Conservation (phyloP, 139 green algal species). For the Deuterostichococcus epilithicus region DNA sequence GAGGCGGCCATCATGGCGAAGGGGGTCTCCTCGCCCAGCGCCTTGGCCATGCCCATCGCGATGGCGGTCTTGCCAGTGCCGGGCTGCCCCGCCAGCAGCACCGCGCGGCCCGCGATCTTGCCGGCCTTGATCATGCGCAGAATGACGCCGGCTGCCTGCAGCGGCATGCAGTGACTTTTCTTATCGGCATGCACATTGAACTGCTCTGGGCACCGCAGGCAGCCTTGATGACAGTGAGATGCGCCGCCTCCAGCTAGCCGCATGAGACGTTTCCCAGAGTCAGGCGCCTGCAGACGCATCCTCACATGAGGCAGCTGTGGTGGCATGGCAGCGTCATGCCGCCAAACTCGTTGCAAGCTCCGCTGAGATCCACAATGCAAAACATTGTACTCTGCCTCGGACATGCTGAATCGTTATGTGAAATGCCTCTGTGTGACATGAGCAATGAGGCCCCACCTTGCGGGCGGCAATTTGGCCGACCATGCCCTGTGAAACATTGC, state of each 20-base stretch:
- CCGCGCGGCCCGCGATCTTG: conserved; percentile 90
- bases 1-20: conserved; percentile 97
- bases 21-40: conserved; percentile 92
- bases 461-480: conserved; percentile 88
- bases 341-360: too few species aligned
- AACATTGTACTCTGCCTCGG: too few species aligned
- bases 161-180: background rate
- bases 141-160: conserved; percentile 90
- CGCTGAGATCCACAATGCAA: too few species aligned
- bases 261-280: conserved; percentile 96
- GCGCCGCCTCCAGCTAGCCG: conserved; percentile 91
- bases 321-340: too few species aligned
- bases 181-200: background rate
- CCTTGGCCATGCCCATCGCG: conserved; percentile 95
- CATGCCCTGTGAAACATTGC: conserved; percentile 92
- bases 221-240: conserved; percentile 93
- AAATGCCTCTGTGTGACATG: too few species aligned
- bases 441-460: conserved; percentile 61
- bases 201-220: conserved; percentile 41
- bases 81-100: conserved; percentile 93
- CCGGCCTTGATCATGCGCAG: conserved; percentile 94
- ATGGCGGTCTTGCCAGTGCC: conserved; percentile 98
- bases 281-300: too few species aligned
- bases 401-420: too few species aligned
- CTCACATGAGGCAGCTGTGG: too few species aligned